Evolutionary conservation across 164 flowering plant genomes (phyloP), one percentile per base, ranked within the genome.

Genomic region (Chimonanthus salicifolius): DNA sequence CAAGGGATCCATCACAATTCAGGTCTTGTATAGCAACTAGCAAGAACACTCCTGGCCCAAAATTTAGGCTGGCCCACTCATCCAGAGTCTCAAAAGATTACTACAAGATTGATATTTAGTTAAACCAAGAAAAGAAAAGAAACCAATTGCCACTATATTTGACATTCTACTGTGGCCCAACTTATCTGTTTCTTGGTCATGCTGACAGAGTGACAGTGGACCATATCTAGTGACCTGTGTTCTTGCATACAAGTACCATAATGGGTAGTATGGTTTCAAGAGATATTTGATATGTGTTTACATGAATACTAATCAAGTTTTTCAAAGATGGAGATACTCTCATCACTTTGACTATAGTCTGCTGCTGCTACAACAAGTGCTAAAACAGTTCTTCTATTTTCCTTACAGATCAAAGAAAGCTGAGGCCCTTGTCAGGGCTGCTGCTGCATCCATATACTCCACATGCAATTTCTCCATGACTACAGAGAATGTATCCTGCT

Each of bases 361-460:
- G 60, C n/a, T 54, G 13, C 16, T n/a, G 16, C 0, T n/a, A 7
- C 13, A 1, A 54, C 11, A 13, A 44, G 16, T 63, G 44, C 46
- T 63, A 63, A 63, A 21, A 7, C 33, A 16, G 33, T 11, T 63
- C 33, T 72, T 21, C 50, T 13, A 33, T 50, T 3, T 3, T 49
- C 44, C 49, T 9, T 10, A 79, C 89, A 86, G 92, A 76, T 75
- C 71, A 49, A 74, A 64, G 74, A 80, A 74, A 72, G 78, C 64
- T 44, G 82, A 81, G 18, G 76, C 76, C 67, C 92, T 96, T 47
- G 82, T 92, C 2, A 81, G 77, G 79, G 98, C 94, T 46, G 92
- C 97, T 58, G 98, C 97, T 20, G 96, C 98, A 78, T 92, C 98
- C 73, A 89, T 94, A 47, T 92, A 92, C 81, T 90, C 97, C 45